These are phyloP conservation scores for Candida tammaniensis DNA, from an alignment of 805 yeast species.

Conservation along the genomic window DNA sequence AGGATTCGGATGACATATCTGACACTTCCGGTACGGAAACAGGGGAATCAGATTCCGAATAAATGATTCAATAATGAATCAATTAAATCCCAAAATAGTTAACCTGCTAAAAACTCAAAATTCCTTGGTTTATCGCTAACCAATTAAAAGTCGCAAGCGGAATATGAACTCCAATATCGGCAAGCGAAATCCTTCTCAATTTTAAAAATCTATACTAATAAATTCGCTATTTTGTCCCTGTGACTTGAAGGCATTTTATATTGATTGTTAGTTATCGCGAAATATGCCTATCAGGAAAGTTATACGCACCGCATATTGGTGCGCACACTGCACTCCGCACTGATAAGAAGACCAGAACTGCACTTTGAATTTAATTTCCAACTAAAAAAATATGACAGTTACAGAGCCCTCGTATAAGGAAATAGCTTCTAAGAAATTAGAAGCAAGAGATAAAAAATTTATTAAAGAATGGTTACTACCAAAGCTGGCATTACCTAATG, in stretches of 20 bases:
- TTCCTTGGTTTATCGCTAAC: background rate
- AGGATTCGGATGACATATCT: background rate
- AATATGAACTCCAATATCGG: background rate
- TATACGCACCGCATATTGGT: background rate
- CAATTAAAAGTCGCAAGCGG: background rate
- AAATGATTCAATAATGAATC: too few species aligned
- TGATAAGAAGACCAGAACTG: too few species aligned
- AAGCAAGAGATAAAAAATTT: slow-evolving; percentile 41
- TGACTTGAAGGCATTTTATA: too few species aligned
- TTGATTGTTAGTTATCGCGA: slow-evolving; percentile 3
- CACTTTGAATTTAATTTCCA: too few species aligned
- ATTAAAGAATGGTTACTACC: slow-evolving; percentile 45
- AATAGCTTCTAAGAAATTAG: slow-evolving; percentile 40
- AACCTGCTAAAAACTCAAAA: too few species aligned
- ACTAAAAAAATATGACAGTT: slow-evolving; percentile 9
- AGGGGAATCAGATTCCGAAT: slow-evolving; percentile 4
- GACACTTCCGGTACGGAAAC: background rate
- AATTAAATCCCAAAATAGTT: background rate
- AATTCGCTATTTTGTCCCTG: slow-evolving; percentile 3
- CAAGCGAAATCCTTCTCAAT: slow-evolving; percentile 3
- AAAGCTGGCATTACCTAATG: slow-evolving; percentile 25
- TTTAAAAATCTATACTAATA: background rate
- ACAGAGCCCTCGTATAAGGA: slow-evolving; percentile 23
- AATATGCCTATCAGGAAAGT: background rate
- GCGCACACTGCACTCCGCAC: background rate